These are phyloP conservation scores for Citrus sp. DNA, from an alignment of 345 rosid species.

Conservation along the genomic window DNA sequence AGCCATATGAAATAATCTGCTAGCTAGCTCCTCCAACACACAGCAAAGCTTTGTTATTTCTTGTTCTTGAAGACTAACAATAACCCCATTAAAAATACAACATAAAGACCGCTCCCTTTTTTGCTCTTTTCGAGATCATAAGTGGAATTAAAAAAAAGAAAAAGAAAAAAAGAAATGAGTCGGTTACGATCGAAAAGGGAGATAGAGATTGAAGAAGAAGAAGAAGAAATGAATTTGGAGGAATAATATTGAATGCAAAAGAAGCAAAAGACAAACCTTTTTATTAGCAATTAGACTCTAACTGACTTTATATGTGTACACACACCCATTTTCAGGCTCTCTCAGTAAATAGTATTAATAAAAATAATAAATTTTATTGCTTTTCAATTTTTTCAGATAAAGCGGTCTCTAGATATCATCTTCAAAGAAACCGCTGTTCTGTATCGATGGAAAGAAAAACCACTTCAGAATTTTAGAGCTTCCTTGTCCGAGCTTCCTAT, in stretches of 20 bases:
- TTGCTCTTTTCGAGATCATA: conserved; percentile 28
- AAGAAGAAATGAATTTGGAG: conserved; percentile 5
- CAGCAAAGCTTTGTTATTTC: not conserved
- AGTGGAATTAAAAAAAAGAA: conserved; percentile 11
- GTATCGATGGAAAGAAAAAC: not conserved
- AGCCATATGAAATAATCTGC: conserved; percentile 37
- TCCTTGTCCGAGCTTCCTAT: conserved; percentile 17
- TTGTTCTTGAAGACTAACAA: conserved; percentile 6
- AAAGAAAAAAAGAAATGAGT: conserved; percentile 14
- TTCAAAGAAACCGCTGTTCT: conserved; percentile 21
- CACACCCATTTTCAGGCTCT: conserved; percentile 26
- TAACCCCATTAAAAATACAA: conserved; percentile 30
- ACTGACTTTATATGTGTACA: conserved; percentile 19
- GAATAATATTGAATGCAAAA: conserved; percentile 28
- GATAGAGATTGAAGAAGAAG: conserved; percentile 3
- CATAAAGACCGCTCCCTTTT: conserved; percentile 30
- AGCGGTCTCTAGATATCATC: conserved; percentile 45
- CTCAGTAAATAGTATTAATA: not conserved
- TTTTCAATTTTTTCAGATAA: conserved; percentile 27
- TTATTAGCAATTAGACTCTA: conserved; percentile 16
- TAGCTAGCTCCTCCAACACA: not conserved
- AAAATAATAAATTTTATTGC: not conserved
- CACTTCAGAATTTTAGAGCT: not conserved
- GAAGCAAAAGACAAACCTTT: conserved; percentile 41
- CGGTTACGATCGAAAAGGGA: conserved; percentile 33